Evolutionary conservation across 768 basidiomycete genomes (phyloP).

Genomic region (Filobasidium wieringae): DNA sequence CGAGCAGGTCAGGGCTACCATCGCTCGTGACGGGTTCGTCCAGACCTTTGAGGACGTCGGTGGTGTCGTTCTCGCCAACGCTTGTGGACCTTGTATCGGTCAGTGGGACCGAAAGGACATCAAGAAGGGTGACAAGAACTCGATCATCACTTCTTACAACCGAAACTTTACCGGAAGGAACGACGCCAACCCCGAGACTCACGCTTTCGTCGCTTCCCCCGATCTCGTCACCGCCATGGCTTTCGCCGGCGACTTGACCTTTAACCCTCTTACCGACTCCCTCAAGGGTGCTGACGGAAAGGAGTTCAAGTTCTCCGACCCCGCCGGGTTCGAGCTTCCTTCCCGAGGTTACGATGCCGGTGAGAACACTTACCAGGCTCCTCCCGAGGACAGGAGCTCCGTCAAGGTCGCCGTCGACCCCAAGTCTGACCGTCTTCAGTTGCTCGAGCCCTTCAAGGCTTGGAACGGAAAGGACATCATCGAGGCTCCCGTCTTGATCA

Average conservation of each 20-base stretch:
- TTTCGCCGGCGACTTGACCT: constrained; percentile 84
- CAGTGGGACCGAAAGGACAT: constrained; percentile 98
- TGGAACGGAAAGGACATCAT: constrained; percentile 89
- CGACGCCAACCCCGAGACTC: constrained; percentile 97
- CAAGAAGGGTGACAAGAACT: constrained; percentile 91
- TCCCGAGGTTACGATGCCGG: constrained; percentile 93
- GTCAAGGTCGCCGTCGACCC: constrained; percentile 80
- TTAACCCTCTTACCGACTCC: constrained; percentile 90
- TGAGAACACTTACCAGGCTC: constrained; percentile 91
- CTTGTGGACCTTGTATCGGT: constrained; percentile 97
- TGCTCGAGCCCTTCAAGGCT: constrained; percentile 72
- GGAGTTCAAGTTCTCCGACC: constrained; percentile 90
- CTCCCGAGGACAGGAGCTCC: constrained; percentile 67
- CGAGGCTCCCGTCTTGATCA: constrained; percentile 88
- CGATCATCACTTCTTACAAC: constrained; percentile 99
- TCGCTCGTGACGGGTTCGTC: constrained; percentile 89
- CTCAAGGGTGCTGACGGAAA: constrained; percentile 85
- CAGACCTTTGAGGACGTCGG: constrained; percentile 74
- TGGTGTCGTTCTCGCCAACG: constrained; percentile 90
- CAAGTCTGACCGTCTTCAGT: constrained; percentile 77
- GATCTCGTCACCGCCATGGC: constrained; percentile 86
- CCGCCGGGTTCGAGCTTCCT: constrained; percentile 82
- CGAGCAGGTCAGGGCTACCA: constrained; percentile 96
- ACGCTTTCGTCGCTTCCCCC: constrained; percentile 44
- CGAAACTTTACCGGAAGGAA: constrained; percentile 99